phyloP scores from a whole-genome alignment of 176 grass and related monocot species.

The Secale cereale region DNA sequence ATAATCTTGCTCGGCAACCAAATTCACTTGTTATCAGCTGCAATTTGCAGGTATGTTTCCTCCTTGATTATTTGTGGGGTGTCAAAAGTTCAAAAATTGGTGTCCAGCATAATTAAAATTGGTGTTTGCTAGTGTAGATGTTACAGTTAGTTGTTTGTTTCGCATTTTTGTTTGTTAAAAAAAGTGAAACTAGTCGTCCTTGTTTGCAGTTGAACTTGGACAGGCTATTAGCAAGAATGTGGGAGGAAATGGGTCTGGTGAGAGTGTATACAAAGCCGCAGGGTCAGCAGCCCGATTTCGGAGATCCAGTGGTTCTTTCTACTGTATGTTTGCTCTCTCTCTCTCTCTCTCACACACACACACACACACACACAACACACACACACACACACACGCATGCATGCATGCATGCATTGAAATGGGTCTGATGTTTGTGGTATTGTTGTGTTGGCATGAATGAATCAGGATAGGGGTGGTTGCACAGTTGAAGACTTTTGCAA shows the following conservation, averaged over 20 bases:
- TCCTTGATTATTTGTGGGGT: constrained; percentile 4
- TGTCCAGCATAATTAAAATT: no score
- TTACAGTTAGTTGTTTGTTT: background rate
- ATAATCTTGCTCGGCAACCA: constrained; percentile 86
- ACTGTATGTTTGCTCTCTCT: constrained; percentile 37
- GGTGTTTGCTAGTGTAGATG: no score
- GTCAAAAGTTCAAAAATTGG: no score
- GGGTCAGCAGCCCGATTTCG: constrained; percentile 94
- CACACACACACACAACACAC: no score
- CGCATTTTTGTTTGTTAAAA: background rate
- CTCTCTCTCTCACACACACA: no score
- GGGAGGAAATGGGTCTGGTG: constrained; percentile 99
- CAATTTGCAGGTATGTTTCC: constrained; percentile 75
- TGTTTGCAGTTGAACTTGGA: constrained; percentile 84
- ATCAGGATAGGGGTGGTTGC: constrained; percentile 94
- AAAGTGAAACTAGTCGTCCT: constrained; percentile 23
- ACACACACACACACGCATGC: no score
- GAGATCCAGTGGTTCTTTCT: constrained; percentile 96
- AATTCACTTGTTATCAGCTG: constrained; percentile 99
- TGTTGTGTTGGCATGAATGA: constrained; percentile 1
- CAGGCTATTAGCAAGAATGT: constrained; percentile 90
- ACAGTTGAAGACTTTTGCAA: constrained; percentile 95
- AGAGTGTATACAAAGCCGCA: constrained; percentile 97
- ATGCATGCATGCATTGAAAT: no score
- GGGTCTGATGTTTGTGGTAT: background rate